Evolutionary conservation across 2,329 filamentous ascomycete species (phyloP), one percentile per base, ranked within the genome.

Genomic region (Apiospora kogelbergensis): DNA sequence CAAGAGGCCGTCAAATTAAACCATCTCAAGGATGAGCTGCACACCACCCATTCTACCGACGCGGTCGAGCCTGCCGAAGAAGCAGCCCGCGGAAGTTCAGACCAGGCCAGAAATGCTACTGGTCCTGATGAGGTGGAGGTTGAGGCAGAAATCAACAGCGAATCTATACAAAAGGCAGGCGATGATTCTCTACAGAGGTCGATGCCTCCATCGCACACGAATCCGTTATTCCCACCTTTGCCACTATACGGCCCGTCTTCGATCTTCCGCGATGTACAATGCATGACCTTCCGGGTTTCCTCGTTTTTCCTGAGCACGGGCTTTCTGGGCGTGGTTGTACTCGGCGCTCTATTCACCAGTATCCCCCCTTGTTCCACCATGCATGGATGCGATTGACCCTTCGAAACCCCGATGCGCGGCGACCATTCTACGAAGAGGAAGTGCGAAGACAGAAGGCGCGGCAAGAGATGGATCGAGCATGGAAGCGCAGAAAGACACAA

Each of bases 141-240:
- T 42, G 46, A 71, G 13, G 53, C 72, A 2, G 57, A 73, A 24
- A 70, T 76, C 37, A 80, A 83, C 68, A 80, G 78, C 67, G 76
- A 77, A 37, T 73, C 77, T 6, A 73, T 82, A 68, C 77, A 84
- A 70, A 83, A 82, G 68, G 82, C 84, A 4, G 81, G 83, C 42
- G 84, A 83, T 30, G 83, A 80, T 15, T 84, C 84, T 20, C 73
- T 88, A 22, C 79, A 80, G 57, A 81, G 77, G 69, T 77, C 84
- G 17, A 85, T 85, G 80, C 90, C 91, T 0, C 89, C 90, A 1
- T 90, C 90, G 9, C 86, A 89, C 72, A 95, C 93, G 1, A 91
- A 95, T 73, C 92, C 93, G 3, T 82, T 97, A 6, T 98, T 98
- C 73, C 94, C 94, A 6, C 93, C 93, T 1, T 80, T 97, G 10